Conservation (phyloP, 768 basidiomycete species). For the Russula emetica region DNA sequence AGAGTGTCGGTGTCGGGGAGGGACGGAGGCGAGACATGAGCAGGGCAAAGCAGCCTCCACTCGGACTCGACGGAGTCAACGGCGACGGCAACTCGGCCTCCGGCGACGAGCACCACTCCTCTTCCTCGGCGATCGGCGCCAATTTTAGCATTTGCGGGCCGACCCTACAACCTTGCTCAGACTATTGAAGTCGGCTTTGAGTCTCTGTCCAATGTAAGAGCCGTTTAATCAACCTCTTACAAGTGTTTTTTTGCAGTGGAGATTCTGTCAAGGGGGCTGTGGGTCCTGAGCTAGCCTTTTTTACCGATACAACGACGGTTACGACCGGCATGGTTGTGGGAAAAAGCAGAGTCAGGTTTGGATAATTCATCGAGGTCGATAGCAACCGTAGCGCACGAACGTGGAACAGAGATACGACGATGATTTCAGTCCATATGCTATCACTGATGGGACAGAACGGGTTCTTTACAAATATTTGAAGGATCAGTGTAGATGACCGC, state of each 20-base stretch:
- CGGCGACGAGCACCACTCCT: neutral
- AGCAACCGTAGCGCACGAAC: neutral
- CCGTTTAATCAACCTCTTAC: neutral
- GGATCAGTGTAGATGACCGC: neutral
- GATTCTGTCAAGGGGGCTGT: neutral
- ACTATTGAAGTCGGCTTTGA: neutral
- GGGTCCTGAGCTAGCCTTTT: neutral
- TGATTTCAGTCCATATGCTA: too few relatives aligned
- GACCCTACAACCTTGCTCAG: too few relatives aligned
- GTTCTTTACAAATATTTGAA: neutral
- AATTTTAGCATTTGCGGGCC: neutral
- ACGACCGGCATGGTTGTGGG: neutral
- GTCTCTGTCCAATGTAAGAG: neutral
- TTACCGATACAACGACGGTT: neutral
- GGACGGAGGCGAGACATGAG: conserved; percentile 33
- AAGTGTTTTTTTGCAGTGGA: neutral
- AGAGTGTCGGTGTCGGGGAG: conserved; percentile 19
- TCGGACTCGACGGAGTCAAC: neutral
- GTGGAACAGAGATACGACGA: too few relatives aligned
- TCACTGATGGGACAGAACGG: too few relatives aligned
- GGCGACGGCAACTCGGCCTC: neutral
- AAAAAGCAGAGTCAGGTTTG: neutral
- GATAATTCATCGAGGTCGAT: neutral
- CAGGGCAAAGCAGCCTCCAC: neutral
- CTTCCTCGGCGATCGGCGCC: neutral